Conservation (phyloP, 805 yeast species). For the Candida fluviatilis region DNA sequence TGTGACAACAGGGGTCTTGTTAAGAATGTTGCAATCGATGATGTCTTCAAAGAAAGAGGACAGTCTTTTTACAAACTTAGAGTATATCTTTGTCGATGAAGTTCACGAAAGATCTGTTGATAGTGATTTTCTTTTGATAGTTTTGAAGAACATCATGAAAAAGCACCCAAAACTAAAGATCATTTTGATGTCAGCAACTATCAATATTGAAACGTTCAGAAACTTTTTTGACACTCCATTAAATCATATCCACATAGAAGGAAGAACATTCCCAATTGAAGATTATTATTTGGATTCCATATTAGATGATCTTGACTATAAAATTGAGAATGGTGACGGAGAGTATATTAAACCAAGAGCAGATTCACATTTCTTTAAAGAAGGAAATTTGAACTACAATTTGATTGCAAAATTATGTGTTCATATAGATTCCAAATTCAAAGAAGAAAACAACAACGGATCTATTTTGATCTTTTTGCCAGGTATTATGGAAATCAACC, state of each 20-base stretch:
- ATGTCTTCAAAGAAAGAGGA: conserved; percentile 23
- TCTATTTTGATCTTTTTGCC: conserved; percentile 84
- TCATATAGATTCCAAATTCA: conserved; percentile 49
- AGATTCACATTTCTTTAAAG: conserved; percentile 59
- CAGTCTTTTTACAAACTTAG: conserved; percentile 48
- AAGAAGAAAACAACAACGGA: conserved; percentile 44
- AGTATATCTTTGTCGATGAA: conserved; percentile 83
- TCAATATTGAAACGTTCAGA: conserved; percentile 63
- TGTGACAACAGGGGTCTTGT: conserved; percentile 88
- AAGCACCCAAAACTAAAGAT: conserved; percentile 56
- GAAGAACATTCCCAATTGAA: conserved; percentile 88
- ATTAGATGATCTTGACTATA: conserved; percentile 53
- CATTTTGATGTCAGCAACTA: conserved; percentile 92
- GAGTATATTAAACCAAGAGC: conserved; percentile 53
- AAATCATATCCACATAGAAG: conserved; percentile 79
- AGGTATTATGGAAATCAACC: conserved; percentile 83
- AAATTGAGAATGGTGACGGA: conserved; percentile 37
- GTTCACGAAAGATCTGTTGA: conserved; percentile 96
- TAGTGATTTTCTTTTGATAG: conserved; percentile 76
- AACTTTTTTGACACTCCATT: conserved; percentile 52
- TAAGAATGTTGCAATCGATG: conserved; percentile 72
- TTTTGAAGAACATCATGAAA: conserved; percentile 58
- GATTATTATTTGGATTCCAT: conserved; percentile 72
- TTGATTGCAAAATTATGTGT: conserved; percentile 55
- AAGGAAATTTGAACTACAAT: conserved; percentile 72